Conservation (phyloP, 495 filamentous ascomycete species). For the Aspergillus nidulans region DNA sequence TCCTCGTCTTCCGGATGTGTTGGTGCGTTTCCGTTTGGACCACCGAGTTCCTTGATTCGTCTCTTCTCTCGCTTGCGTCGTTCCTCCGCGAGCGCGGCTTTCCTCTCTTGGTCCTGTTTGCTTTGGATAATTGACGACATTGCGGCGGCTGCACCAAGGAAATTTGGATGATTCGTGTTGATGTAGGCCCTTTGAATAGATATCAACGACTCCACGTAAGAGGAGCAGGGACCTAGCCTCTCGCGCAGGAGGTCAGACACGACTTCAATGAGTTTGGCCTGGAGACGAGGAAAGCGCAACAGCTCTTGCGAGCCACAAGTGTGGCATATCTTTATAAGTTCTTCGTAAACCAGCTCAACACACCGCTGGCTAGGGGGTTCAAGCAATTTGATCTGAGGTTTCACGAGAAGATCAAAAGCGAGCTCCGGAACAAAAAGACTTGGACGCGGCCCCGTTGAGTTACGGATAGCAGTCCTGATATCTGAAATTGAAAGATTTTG, state of each 20-base stretch:
- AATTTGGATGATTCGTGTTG: constrained; percentile 99
- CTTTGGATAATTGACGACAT: constrained; percentile 94
- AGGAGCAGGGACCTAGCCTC: constrained; percentile 78
- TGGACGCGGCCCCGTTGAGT: constrained; percentile 93
- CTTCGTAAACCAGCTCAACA: constrained; percentile 97
- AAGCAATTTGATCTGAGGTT: constrained; percentile 95
- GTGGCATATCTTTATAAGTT: constrained; percentile 98
- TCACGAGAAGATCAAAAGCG: constrained; percentile 95
- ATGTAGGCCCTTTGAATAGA: constrained; percentile 98
- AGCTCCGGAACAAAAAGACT: constrained; percentile 96
- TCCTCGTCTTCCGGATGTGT: constrained; percentile 73
- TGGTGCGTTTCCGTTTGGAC: constrained; percentile 66
- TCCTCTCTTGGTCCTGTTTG: constrained; percentile 89
- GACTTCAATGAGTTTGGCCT: constrained; percentile 96
- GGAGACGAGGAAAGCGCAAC: constrained; percentile 83
- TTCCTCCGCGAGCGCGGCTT: constrained; percentile 73
- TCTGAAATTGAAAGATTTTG: constrained; percentile 93
- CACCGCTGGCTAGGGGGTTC: constrained; percentile 95
- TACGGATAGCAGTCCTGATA: constrained; percentile 95
- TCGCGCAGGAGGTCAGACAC: constrained; percentile 95
- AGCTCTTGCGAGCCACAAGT: constrained; percentile 96
- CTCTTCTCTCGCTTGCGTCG: constrained; percentile 77
- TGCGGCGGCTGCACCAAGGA: constrained; percentile 93
- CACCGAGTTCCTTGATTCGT: constrained; percentile 72
- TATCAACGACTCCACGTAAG: constrained; percentile 93